These are phyloP conservation scores for Patellaria atrata DNA, from an alignment of 495 filamentous ascomycete species.

Conservation along the genomic window DNA sequence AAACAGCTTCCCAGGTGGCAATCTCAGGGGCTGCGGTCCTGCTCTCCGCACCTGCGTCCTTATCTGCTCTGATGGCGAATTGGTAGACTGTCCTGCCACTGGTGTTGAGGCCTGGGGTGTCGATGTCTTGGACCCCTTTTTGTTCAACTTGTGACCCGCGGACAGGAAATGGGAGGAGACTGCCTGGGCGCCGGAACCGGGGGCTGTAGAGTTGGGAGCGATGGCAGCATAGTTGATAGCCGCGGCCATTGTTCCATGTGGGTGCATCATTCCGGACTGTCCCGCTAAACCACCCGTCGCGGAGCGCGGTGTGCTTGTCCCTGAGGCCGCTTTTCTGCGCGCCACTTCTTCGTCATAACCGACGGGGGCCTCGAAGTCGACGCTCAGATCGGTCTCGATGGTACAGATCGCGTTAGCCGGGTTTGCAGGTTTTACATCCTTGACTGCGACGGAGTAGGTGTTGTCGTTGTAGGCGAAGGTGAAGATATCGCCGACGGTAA, in stretches of 20 bases:
- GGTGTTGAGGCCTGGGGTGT: constrained; percentile 75
- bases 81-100: constrained; percentile 51
- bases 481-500: constrained; percentile 86
- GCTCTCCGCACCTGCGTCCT: constrained; percentile 53
- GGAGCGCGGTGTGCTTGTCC: constrained; percentile 56
- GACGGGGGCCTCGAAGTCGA: constrained; percentile 87
- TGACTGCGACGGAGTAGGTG: constrained; percentile 76
- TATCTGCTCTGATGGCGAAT: constrained; percentile 32
- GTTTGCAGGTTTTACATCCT: constrained; percentile 78
- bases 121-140: constrained; percentile 63
- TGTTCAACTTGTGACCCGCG: constrained; percentile 63
- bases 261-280: constrained; percentile 59
- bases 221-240: constrained; percentile 95
- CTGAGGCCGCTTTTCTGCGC: constrained; percentile 41
- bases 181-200: constrained; percentile 44
- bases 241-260: constrained; percentile 87
- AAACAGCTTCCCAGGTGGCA: constrained; percentile 83
- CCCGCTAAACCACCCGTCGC: constrained; percentile 29
- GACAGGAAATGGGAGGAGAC: constrained; percentile 64
- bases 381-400: constrained; percentile 85
- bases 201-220: constrained; percentile 55
- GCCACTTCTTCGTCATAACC: constrained; percentile 89
- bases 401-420: constrained; percentile 74
- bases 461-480: constrained; percentile 92
- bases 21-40: constrained; percentile 71